phyloP scores from a whole-genome alignment of 1,139 yeast genomes.

The Magnusiomyces fungicola region DNA sequence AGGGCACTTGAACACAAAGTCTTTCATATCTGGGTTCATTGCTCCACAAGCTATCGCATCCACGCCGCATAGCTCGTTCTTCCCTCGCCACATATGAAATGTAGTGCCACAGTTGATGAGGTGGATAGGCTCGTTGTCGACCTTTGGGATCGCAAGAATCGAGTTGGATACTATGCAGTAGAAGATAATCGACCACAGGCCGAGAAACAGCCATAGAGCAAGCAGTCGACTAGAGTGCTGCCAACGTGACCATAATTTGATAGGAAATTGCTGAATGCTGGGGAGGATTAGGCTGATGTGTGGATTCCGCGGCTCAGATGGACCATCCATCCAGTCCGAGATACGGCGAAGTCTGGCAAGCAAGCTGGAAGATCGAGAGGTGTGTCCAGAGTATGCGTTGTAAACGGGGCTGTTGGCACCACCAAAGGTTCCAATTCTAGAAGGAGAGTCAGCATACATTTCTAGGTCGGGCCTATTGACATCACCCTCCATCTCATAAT shows the following conservation, averaged over 20 bases:
- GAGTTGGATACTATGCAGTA: slow-evolving; percentile 21
- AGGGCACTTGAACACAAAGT: slow-evolving; percentile 69
- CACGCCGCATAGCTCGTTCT: slow-evolving; percentile 66
- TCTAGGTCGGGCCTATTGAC: too few relatives aligned
- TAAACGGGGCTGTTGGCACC: too few relatives aligned
- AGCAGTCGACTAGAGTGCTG: slow-evolving; percentile 9
- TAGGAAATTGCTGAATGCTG: slow-evolving; percentile 12
- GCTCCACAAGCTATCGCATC: slow-evolving; percentile 51
- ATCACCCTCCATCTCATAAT: too few relatives aligned
- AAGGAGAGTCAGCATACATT: too few relatives aligned
- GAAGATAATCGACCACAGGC: slow-evolving; percentile 23
- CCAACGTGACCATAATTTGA: slow-evolving; percentile 9
- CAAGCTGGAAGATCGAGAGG: too few relatives aligned
- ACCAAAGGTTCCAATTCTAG: too few relatives aligned
- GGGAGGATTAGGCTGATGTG: slow-evolving; percentile 12
- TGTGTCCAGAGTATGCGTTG: too few relatives aligned
- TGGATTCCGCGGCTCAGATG: slow-evolving; percentile 10
- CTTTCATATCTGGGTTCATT: slow-evolving; percentile 36
- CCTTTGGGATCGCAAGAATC: slow-evolving; percentile 23
- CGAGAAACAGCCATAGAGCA: slow-evolving; percentile 14
- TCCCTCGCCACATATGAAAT: slow-evolving; percentile 57
- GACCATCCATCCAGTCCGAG: slow-evolving; percentile 15
- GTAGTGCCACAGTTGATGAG: slow-evolving; percentile 28
- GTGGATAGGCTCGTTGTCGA: slow-evolving; percentile 21
- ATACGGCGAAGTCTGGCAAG: too few relatives aligned